Conservation (phyloP, 2,329 filamentous ascomycete genomes). For the Cercospora citrullina region DNA sequence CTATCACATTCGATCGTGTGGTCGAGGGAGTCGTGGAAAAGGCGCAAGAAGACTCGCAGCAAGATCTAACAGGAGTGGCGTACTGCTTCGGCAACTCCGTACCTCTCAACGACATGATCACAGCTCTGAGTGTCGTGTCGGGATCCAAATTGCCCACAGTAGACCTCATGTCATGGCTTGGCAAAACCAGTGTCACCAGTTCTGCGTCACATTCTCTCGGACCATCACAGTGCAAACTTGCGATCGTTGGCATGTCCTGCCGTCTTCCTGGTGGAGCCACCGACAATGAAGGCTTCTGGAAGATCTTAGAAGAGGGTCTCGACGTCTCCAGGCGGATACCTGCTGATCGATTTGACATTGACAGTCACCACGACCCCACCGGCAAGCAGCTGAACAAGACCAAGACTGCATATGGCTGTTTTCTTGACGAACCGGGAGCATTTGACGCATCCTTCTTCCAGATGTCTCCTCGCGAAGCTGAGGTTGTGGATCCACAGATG, state of each 20-base stretch:
- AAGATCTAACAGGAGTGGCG: neutral
- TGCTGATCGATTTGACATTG: constrained; percentile 17
- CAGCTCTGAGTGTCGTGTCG: constrained; percentile 13
- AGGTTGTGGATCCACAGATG: constrained; percentile 17
- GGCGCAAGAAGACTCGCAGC: neutral
- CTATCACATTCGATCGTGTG: constrained; percentile 34
- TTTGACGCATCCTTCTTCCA: constrained; percentile 47
- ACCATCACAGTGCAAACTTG: constrained; percentile 9
- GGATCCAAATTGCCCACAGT: neutral
- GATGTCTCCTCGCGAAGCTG: constrained; percentile 38
- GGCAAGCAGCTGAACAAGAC: constrained; percentile 27
- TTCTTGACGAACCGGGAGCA: constrained; percentile 40
- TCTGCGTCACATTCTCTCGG: neutral
- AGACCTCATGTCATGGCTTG: constrained; percentile 17
- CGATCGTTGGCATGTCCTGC: constrained; percentile 17
- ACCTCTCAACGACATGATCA: constrained; percentile 29
- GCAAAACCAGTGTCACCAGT: neutral
- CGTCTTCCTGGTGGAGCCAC: constrained; percentile 14
- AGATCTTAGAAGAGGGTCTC: constrained; percentile 17
- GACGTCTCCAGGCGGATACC: constrained; percentile 21
- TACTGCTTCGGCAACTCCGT: constrained; percentile 30
- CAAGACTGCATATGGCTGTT: constrained; percentile 40
- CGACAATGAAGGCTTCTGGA: constrained; percentile 21
- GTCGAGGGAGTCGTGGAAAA: constrained; percentile 28
- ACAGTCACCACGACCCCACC: constrained; percentile 22